Conservation (phyloP, 176 grass and related monocot genomes). For the sorghum (Sorghum bicolor) region Sorghum_bicolor_NCBIv3 NC_012872.2:73798501-73799000, state of each 20-base stretch:
- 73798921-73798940: background rate
- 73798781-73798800: conserved; percentile 6
- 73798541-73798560: background rate
- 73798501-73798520: background rate
- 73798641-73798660: background rate
- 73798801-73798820: background rate
- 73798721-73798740: background rate
- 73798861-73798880: background rate
- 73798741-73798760: background rate
- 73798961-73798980: background rate
- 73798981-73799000: background rate
- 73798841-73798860: background rate
- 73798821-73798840: background rate
- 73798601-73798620: background rate
- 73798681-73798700: background rate
- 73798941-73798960: conserved; percentile 2
- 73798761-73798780: background rate
- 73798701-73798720: background rate
- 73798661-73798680: background rate
- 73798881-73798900: background rate
- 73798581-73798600: background rate
- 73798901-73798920: background rate
- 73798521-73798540: background rate
- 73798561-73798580: background rate
- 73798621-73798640: background rate